phyloP scores from a whole-genome alignment of 2,329 filamentous ascomycete species.

The Dothidotthia symphoricarpi region DNA sequence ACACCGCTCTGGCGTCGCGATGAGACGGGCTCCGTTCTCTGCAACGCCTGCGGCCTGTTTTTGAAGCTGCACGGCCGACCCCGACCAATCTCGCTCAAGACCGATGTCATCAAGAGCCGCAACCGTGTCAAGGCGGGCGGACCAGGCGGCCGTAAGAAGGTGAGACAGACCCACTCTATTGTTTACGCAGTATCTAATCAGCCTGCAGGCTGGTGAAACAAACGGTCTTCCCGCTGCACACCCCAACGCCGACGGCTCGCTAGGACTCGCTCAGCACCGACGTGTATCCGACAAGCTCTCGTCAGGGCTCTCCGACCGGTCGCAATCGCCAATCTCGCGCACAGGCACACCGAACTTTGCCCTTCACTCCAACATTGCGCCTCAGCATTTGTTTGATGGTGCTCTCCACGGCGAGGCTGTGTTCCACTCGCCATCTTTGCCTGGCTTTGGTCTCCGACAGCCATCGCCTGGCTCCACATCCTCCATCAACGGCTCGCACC shows the following conservation, averaged over 20 bases:
- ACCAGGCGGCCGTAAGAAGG: constrained; percentile 80
- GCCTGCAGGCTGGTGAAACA: constrained; percentile 30
- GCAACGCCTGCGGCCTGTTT: constrained; percentile 97
- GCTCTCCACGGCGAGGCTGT: constrained; percentile 65
- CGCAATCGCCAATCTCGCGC: constrained; percentile 75
- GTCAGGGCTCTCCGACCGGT: constrained; percentile 71
- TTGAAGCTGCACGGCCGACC: constrained; percentile 93
- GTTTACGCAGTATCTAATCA: constrained; percentile 8
- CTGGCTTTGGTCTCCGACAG: constrained; percentile 42
- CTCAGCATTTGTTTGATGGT: constrained; percentile 76
- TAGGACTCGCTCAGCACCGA: constrained; percentile 58
- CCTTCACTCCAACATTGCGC: constrained; percentile 62
- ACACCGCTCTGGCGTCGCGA: constrained; percentile 97
- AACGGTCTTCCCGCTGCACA: constrained; percentile 59
- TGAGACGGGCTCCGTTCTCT: constrained; percentile 91
- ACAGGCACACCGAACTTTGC: constrained; percentile 75
- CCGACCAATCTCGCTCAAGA: constrained; percentile 94
- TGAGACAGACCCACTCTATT: constrained; percentile 42
- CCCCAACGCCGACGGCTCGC: constrained; percentile 57
- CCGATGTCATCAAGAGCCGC: constrained; percentile 98
- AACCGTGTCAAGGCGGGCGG: constrained; percentile 92
- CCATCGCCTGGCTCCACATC: constrained; percentile 60
- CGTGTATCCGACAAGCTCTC: constrained; percentile 69
- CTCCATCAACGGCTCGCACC: constrained; percentile 59
- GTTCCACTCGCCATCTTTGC: constrained; percentile 58